Evolutionary conservation across 73 alveolate genomes (phyloP), one percentile per base, ranked within the genome.

Genomic region (Paramecium bursaria): DNA sequence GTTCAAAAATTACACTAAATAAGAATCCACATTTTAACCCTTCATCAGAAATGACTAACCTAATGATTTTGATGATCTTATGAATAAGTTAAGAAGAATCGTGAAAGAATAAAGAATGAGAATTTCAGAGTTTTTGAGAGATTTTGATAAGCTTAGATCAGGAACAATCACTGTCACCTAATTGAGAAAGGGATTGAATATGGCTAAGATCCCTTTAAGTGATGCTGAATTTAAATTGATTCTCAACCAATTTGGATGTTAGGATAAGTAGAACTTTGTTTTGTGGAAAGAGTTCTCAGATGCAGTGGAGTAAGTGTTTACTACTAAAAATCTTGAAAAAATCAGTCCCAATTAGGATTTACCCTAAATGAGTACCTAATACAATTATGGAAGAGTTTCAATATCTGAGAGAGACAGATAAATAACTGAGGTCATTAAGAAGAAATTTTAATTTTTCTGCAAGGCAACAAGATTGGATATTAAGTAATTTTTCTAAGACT

Each of bases 101-200:
- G 95, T 93, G 77, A 92, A 92, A 52, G 94, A 95, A 86, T 86
- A 92, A 49, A 55, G 97, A 15, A 85, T 92, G 31, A 74, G 99
- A 79, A 76, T 95, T 23, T 87, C 88, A 46, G 99, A 95, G 87
- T 95, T 95, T 88, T 90, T 94, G 86, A 92, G 98, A 87, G 99
- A 95, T 86, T 95, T 94, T 75, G 99, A 95, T 86, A 93, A 93
- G 74, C 90, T 95, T 49, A 75, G 99, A 73, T 82, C 95, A 23
- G 99, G 99, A 35, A 90, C 88, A 46, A 94, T 95, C 33, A 95
- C 98, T 3, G 86, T 74, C 44, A 57, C 95, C 11, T 93, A 95
- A 86, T 85, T 95, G 75, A 86, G 98, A 91, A 92, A 90, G 50
- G 97, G 98, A 54, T 90, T 95, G 33, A 92, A 88, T 73, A 95